A percentile compares a stretch with the other conserved stretches of the same genome.
These are phyloP conservation scores for Picochlorum costavermella DNA, from an alignment of 139 green algal species.

Conservation along the genomic window DNA sequence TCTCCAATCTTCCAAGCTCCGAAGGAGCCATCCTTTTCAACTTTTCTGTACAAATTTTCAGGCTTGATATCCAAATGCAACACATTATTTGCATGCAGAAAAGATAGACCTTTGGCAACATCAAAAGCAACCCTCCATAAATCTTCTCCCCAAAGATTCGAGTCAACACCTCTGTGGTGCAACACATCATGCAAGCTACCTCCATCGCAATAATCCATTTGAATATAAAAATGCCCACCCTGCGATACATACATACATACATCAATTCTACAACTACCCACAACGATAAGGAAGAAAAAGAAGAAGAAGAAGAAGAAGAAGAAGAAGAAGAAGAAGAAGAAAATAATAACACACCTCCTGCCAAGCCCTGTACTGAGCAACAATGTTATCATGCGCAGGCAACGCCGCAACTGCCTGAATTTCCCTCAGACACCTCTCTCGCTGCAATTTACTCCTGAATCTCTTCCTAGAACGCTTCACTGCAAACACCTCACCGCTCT, in stretches of 20 bases:
- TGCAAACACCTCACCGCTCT: constrained; percentile 41
- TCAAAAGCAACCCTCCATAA: constrained; percentile 31
- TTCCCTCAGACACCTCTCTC: constrained; percentile 50
- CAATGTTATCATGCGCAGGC: constrained; percentile 58
- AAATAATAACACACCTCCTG: constrained; percentile 38
- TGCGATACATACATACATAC: neutral
- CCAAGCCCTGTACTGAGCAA: constrained; percentile 64
- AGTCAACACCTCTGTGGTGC: neutral
- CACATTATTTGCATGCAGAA: constrained; percentile 57
- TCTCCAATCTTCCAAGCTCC: constrained; percentile 58
- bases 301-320: neutral
- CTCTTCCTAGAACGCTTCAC: constrained; percentile 38
- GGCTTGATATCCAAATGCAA: constrained; percentile 81
- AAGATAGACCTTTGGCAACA: constrained; percentile 45
- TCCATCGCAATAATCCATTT: constrained; percentile 56
- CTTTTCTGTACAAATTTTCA: constrained; percentile 59
- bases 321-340: neutral
- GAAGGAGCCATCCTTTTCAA: constrained; percentile 15
- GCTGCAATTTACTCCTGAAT: constrained; percentile 39
- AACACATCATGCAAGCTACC: constrained; percentile 35
- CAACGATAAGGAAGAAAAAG: neutral
- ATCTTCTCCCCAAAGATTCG: constrained; percentile 12
- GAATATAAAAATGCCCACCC: constrained; percentile 63
- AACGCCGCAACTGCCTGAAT: constrained; percentile 54
- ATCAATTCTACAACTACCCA: neutral